These are phyloP conservation scores for Rhizopus microsporus DNA, from an alignment of 371 early-diverging fungal genomes.

Conservation along the genomic window DNA sequence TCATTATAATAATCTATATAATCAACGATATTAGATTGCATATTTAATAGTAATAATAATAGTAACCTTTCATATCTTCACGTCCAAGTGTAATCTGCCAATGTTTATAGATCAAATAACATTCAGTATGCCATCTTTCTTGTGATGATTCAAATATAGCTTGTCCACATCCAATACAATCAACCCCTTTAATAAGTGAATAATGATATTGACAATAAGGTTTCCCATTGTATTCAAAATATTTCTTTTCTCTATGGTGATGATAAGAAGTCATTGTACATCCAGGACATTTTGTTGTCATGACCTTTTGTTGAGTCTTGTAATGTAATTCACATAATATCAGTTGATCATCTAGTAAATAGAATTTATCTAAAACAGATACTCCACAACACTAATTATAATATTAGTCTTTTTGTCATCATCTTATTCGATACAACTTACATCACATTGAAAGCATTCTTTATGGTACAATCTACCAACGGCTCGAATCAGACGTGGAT, in stretches of 20 bases:
- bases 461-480: slow-evolving; percentile 25
- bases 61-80: slow-evolving; percentile 2
- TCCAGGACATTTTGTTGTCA: slow-evolving; percentile 48
- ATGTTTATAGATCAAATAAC: slow-evolving; percentile 93
- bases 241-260: slow-evolving; percentile 40
- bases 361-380: slow-evolving; percentile 64
- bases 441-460: slow-evolving; percentile 30
- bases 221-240: slow-evolving; percentile 84
- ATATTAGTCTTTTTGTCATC: background rate
- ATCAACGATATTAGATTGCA: background rate
- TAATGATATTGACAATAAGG: slow-evolving; percentile 94
- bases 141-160: slow-evolving; percentile 82
- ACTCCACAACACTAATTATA: slow-evolving; percentile 49
- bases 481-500: slow-evolving; percentile 20
- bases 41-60: background rate
- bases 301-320: slow-evolving; percentile 50
- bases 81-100: slow-evolving; percentile 63
- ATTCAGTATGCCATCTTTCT: slow-evolving; percentile 93
- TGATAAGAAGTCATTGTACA: slow-evolving; percentile 29
- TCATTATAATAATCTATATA: slow-evolving; percentile 5
- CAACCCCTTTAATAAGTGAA: slow-evolving; percentile 77
- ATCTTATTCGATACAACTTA: slow-evolving; percentile 12
- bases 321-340: slow-evolving; percentile 57
- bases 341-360: slow-evolving; percentile 32
- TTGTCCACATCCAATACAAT: slow-evolving; percentile 87